Conservation (phyloP, 441 rosid genomes). For the Melianthus villosus region DNA sequence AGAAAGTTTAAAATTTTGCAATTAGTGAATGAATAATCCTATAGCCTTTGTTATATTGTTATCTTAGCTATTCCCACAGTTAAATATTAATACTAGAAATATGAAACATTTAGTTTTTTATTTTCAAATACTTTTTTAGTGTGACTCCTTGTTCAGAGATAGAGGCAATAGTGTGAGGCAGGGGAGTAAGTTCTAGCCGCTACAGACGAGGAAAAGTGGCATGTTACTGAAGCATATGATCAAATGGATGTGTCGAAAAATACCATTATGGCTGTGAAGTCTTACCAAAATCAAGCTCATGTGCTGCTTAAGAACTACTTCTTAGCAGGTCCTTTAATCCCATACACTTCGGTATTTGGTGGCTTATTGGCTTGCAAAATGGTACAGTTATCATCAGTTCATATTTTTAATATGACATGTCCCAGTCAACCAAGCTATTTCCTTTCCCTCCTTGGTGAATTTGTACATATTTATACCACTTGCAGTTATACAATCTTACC, state of each 20-base stretch:
- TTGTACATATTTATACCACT: background rate
- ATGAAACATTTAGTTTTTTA: too few species aligned
- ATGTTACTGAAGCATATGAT: too few species aligned
- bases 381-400: conserved; percentile 16
- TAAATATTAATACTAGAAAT: too few species aligned
- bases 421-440: background rate
- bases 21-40: too few species aligned
- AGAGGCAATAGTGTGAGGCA: too few species aligned
- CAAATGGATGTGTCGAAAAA: conserved; percentile 29
- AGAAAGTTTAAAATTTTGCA: too few species aligned
- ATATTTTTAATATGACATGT: conserved; percentile 2
- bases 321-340: conserved; percentile 31
- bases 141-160: too few species aligned
- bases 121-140: too few species aligned
- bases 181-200: too few species aligned
- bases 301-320: conserved; percentile 28
- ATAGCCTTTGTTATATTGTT: too few species aligned
- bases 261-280: conserved; percentile 27
- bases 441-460: background rate
- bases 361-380: conserved; percentile 47
- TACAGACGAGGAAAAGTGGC: too few species aligned
- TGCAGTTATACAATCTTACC: conserved; percentile 40
- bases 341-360: conserved; percentile 38
- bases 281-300: conserved; percentile 33
- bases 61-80: too few species aligned